Evolutionary conservation across 2,329 filamentous ascomycete species (phyloP).

Genomic region (Trichoderma pleuroti): DNA sequence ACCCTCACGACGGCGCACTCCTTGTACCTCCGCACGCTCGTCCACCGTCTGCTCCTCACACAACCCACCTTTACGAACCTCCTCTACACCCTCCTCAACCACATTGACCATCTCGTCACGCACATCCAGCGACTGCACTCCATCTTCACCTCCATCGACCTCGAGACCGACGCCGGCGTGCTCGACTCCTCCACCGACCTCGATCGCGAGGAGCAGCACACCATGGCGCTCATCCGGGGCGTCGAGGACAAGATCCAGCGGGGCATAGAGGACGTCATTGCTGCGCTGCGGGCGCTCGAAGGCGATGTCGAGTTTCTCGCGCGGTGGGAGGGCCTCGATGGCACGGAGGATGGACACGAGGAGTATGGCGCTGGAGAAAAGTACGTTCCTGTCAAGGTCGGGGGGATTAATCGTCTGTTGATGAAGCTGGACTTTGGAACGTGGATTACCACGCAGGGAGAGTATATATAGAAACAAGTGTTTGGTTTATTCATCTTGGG

Average conservation of each 20-base stretch:
- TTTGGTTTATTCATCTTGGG: background rate
- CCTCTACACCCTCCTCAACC: constrained; percentile 63
- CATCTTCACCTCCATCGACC: constrained; percentile 73
- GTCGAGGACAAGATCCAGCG: constrained; percentile 63
- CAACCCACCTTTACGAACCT: constrained; percentile 60
- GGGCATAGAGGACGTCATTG: constrained; percentile 66
- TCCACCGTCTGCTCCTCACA: constrained; percentile 63
- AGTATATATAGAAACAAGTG: constrained; percentile 17
- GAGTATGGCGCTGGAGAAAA: constrained; percentile 19
- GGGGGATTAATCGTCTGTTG: constrained; percentile 76
- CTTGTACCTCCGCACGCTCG: constrained; percentile 67
- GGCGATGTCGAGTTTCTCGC: constrained; percentile 43
- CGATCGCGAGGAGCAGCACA: constrained; percentile 66
- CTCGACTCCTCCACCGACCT: constrained; percentile 72
- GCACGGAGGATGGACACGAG: background rate
- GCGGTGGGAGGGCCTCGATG: constrained; percentile 39
- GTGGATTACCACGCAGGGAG: constrained; percentile 45
- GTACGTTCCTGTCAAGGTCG: constrained; percentile 70
- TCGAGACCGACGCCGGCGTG: constrained; percentile 78
- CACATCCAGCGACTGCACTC: constrained; percentile 71
- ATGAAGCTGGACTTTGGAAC: constrained; percentile 82
- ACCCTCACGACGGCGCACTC: constrained; percentile 76
- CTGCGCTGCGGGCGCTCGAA: constrained; percentile 46
- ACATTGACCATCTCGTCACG: constrained; percentile 78
- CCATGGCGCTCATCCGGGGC: constrained; percentile 60